phyloP scores from a whole-genome alignment of 2,329 filamentous ascomycete genomes.

The Fusarium tuaranense region DNA sequence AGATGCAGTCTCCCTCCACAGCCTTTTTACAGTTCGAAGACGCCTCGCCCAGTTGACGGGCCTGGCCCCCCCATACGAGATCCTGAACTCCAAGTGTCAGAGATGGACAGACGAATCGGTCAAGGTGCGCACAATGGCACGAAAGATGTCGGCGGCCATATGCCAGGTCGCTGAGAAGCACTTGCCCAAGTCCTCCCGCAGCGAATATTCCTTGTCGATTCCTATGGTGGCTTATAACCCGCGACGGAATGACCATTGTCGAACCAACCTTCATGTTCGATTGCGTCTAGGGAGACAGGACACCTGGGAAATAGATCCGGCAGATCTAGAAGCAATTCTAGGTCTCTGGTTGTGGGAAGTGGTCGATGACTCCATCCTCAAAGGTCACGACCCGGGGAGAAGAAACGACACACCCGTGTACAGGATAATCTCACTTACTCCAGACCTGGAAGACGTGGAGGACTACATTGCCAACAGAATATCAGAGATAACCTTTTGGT shows the following conservation, averaged over 20 bases:
- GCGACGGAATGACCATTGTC: background rate
- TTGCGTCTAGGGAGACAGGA: too few relatives aligned
- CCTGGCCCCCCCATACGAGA: background rate
- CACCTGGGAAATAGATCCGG: conserved; percentile 24
- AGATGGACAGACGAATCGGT: conserved; percentile 24
- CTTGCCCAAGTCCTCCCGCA: background rate
- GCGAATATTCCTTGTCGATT: background rate
- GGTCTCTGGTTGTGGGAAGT: conserved; percentile 35
- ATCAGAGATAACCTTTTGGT: conserved; percentile 28
- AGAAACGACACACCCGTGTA: background rate
- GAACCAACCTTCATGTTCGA: too few relatives aligned
- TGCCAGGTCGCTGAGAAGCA: conserved; percentile 7
- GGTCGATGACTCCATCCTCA: background rate
- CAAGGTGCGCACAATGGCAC: conserved; percentile 17
- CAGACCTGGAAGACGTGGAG: background rate
- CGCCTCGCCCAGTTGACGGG: conserved; percentile 24
- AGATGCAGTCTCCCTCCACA: background rate
- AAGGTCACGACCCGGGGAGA: background rate
- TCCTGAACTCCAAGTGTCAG: background rate
- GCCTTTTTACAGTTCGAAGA: background rate
- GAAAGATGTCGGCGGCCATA: conserved; percentile 5
- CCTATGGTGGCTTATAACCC: background rate
- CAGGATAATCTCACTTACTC: conserved; percentile 15
- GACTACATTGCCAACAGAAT: background rate
- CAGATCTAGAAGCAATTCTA: conserved; percentile 33